Evolutionary conservation across 2,329 filamentous ascomycete genomes (phyloP).

Genomic region (Anthostomella pinea): DNA sequence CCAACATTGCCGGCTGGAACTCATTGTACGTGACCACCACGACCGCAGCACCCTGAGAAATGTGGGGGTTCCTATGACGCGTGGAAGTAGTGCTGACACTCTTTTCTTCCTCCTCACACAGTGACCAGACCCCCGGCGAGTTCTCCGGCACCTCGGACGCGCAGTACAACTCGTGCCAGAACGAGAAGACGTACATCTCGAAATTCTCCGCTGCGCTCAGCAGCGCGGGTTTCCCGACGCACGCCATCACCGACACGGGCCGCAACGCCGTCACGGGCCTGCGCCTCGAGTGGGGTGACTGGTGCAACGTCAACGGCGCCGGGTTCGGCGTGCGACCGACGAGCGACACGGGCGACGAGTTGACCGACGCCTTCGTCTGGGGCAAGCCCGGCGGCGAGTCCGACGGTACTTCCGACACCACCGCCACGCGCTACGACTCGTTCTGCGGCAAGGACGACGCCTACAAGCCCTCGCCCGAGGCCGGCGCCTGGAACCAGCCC

Average conservation of each 20-base stretch:
- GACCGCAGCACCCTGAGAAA: conserved; percentile 15
- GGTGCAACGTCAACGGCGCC: conserved; percentile 59
- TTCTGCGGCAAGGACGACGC: conserved; percentile 55
- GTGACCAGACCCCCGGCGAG: conserved; percentile 32
- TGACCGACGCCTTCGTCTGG: conserved; percentile 62
- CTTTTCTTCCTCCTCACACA: conserved; percentile 4
- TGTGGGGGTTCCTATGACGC: no score
- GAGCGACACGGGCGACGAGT: conserved; percentile 48
- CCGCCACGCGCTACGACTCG: conserved; percentile 47
- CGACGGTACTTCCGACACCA: conserved; percentile 38
- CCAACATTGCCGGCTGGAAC: conserved; percentile 60
- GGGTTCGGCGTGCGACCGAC: conserved; percentile 58
- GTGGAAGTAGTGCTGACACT: no score
- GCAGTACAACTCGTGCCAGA: conserved; percentile 50
- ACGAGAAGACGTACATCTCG: conserved; percentile 55
- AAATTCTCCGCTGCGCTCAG: conserved; percentile 67
- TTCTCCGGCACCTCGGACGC: conserved; percentile 35
- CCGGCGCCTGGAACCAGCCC: conserved; percentile 67
- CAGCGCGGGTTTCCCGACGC: conserved; percentile 42
- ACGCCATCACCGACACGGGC: conserved; percentile 35
- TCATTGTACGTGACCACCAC: conserved; percentile 41
- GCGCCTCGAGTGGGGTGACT: conserved; percentile 52
- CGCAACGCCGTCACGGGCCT: conserved; percentile 48
- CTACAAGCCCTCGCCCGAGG: conserved; percentile 65
- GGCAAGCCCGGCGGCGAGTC: conserved; percentile 59